Conservation (phyloP, 129 eudicot species). For the Helianthus annuus region DNA sequence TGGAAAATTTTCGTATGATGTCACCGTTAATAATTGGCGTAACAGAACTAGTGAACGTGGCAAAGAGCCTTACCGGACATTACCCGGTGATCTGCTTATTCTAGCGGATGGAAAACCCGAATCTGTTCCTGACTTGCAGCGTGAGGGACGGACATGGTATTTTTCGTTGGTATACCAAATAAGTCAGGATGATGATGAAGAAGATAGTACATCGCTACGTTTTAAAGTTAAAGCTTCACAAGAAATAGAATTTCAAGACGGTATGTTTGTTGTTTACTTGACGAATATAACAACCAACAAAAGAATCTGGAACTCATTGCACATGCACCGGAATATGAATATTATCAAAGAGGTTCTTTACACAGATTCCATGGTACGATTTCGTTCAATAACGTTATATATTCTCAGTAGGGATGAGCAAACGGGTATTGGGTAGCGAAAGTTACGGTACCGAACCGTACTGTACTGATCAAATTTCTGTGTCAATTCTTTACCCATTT, state of each 20-base stretch:
- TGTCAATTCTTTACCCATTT: too few species aligned
- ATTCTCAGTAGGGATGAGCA: too few species aligned
- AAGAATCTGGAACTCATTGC: slow-evolving; percentile 55
- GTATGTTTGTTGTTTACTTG: slow-evolving; percentile 43
- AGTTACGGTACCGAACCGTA: too few species aligned
- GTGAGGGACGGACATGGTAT: slow-evolving; percentile 33
- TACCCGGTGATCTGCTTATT: slow-evolving; percentile 62
- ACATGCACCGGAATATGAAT: slow-evolving; percentile 35
- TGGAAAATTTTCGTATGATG: slow-evolving; percentile 17
- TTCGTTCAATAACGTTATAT: background rate
- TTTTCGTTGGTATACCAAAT: slow-evolving; percentile 40
- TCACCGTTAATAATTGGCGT: slow-evolving; percentile 46
- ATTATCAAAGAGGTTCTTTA: slow-evolving; percentile 43
- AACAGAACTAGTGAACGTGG: slow-evolving; percentile 49
- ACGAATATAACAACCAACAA: slow-evolving; percentile 41
- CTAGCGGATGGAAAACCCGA: slow-evolving; percentile 42
- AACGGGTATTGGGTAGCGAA: too few species aligned
- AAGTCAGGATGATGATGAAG: slow-evolving; percentile 6
- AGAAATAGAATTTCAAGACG: slow-evolving; percentile 21
- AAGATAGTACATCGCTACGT: slow-evolving; percentile 20
- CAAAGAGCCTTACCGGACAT: slow-evolving; percentile 51
- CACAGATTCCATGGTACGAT: slow-evolving; percentile 41
- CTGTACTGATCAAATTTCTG: too few species aligned
- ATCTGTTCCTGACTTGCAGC: slow-evolving; percentile 28
- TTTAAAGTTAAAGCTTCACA: slow-evolving; percentile 33